Base-by-base conservation (phyloP, 805 yeast genomes). In the Deakozyma indianensis region DNA sequence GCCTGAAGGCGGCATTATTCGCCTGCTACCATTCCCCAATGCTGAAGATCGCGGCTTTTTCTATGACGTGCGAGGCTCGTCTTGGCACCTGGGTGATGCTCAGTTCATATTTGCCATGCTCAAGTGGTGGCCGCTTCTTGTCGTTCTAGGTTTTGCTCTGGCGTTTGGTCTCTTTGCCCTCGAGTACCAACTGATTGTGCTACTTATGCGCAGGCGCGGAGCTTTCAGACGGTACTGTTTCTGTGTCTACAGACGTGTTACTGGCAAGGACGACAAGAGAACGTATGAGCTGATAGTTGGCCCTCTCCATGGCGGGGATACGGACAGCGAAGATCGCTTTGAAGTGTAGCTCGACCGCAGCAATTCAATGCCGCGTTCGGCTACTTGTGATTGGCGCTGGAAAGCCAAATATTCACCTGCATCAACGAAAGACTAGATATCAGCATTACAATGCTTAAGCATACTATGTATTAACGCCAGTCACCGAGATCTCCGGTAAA, bases 21-120 rank as follows among this genome's bases (percentile, higher is more conserved):
- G 84, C 53, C 75, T 86, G 42, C 64, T 87, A 54, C 73, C 77
- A 66, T 90, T 94, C 3, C 60, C 63, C 32, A 50, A 48, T 40
- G 67, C 66, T 35, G 87, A 82, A 59, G 83, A 84, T 62, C 83
- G 82, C 32, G 51, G 47, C 35, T 63, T 83, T 59, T 87, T 88
- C 62, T 70, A 77, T 35, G 80, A 84, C 46, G 68, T 85, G 0
- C 74, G 75, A 46, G 96, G 96, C 41, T 83, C 94, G 0, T 83
- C 94, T 22, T 88, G 96, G 96, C 96, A 88, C 63, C 65, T 76
- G 56, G 85, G 79, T 52, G 96, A 88, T 61, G 95, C 96, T 9
- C 71, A 77, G 45, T 75, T 84, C 58, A 76, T 87, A 62, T 78
- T 83, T 56, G 65, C 74, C 5, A 64, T 87, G 63, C 86, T 84